These are phyloP conservation scores for Syzygium malaccense DNA, from an alignment of 441 rosid genomes.

Conservation along the genomic window DNA sequence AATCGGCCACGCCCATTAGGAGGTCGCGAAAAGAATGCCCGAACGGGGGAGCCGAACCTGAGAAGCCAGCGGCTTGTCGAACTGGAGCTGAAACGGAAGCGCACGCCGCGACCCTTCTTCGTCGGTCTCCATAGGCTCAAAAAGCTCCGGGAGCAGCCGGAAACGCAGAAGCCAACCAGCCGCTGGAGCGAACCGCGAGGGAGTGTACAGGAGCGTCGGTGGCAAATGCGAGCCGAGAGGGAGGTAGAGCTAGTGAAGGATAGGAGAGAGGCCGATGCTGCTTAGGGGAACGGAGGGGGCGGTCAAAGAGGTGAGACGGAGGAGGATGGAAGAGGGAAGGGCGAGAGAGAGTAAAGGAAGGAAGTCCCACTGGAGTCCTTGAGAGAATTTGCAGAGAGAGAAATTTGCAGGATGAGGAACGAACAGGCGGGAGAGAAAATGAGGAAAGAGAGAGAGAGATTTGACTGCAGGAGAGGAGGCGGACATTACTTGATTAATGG, in stretches of 20 bases:
- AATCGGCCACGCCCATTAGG: neutral
- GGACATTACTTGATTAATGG: no score
- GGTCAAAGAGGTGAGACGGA: neutral
- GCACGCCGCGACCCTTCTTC: neutral
- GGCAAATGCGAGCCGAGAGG: neutral
- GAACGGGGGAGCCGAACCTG: neutral
- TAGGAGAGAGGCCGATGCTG: neutral
- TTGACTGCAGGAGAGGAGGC: no score
- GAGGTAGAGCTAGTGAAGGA: neutral
- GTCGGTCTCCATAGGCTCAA: neutral
- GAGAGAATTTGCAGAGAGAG: neutral
- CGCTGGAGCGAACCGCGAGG: neutral
- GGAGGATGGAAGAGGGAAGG: neutral
- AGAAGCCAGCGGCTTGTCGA: neutral
- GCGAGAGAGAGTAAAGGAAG: neutral
- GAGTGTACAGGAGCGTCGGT: neutral
- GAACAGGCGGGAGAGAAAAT: no score
- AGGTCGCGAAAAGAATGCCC: neutral
- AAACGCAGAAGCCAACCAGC: neutral
- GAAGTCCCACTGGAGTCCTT: neutral
- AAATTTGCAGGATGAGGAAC: neutral
- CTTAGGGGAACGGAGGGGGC: no score
- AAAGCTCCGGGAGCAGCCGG: neutral
- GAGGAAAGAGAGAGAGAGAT: no score
- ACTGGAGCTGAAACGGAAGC: neutral